Evolutionary conservation across 768 basidiomycete species (phyloP), one percentile per base, ranked within the genome.

Genomic region (Rhodotorula sphaerocarpa): DNA sequence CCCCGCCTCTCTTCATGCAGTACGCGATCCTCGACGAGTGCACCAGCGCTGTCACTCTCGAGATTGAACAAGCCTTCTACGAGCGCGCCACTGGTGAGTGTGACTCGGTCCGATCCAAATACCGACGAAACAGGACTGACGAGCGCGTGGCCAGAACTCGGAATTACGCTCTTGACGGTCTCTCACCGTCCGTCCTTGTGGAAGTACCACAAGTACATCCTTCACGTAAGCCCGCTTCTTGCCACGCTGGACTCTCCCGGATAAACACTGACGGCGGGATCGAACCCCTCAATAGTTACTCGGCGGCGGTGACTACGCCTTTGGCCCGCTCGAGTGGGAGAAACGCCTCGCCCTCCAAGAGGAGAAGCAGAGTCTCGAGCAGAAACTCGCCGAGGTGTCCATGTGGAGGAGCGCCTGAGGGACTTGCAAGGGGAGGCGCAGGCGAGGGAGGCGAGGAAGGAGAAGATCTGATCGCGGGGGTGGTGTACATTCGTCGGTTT

Each of bases 21-120:
- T 96, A 93, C 70, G 93, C 92, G 16, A 90, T 97, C 60, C 79
- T 97, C 51, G 93, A 99, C 71, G 93, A 99, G 74, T 92, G 92
- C 56, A 96, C 93, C 6, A 90, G 88, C 23, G 84, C 92, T 6
- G 92, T 99, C 12, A 91, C 91, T 5, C 82, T 86, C 7, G 89
- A 92, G 55, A 85, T 92, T 75, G 93, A 96, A 77, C 89, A 86
- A 54, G 78, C 81, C 76, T 92, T 97, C 90, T 96, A 93, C 84
- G 88, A 90, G 73, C 82, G 87, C 70, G 92, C 91, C 3, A 87
- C 87, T 0, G 70, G 76, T 75, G n/a, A n/a, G n/a, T n/a, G n/a
- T n/a, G n/a, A n/a, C n/a, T n/a, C n/a, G n/a, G n/a, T n/a, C n/a
- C n/a, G n/a, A n/a, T n/a, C n/a, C n/a, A n/a, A n/a, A n/a, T n/a